These are phyloP conservation scores for Diplodia sapinea DNA, from an alignment of 2,329 filamentous ascomycete genomes.

Conservation along the genomic window DNA sequence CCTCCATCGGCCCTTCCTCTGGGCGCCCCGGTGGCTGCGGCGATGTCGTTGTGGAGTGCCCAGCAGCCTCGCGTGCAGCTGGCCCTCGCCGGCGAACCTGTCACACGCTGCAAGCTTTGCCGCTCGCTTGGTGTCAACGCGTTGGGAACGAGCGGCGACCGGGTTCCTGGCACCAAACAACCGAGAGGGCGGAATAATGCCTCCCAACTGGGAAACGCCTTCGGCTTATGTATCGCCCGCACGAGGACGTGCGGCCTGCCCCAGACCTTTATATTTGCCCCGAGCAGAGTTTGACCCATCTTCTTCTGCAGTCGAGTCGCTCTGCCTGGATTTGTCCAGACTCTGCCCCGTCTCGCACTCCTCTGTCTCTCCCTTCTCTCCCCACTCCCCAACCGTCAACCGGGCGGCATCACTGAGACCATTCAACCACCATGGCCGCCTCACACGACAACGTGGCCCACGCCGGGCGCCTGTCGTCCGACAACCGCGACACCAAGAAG, in stretches of 20 bases:
- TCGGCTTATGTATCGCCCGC: slow-evolving; percentile 26
- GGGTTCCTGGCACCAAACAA: neutral
- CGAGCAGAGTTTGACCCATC: neutral
- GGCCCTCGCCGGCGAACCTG: neutral
- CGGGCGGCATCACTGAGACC: neutral
- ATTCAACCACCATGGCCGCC: slow-evolving; percentile 11
- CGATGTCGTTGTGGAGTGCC: slow-evolving; percentile 20
- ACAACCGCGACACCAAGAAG: slow-evolving; percentile 36
- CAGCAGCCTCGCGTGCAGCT: slow-evolving; percentile 3
- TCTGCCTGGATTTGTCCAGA: neutral
- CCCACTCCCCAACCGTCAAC: neutral
- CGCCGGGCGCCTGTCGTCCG: neutral
- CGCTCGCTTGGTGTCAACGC: slow-evolving; percentile 7
- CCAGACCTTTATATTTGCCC: slow-evolving; percentile 21
- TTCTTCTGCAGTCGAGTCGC: slow-evolving; percentile 16
- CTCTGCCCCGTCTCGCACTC: neutral
- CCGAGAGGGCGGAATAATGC: slow-evolving; percentile 23
- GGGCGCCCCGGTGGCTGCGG: slow-evolving; percentile 15
- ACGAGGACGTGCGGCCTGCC: neutral
- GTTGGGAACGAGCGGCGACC: slow-evolving; percentile 5
- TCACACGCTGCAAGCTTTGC: slow-evolving; percentile 14
- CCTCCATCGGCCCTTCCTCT: slow-evolving; percentile 7
- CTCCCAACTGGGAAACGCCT: neutral
- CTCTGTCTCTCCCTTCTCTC: neutral
- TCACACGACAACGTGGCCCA: slow-evolving; percentile 10